Evolutionary conservation across 352 stramenopile genomes (phyloP).

Genomic region (Paralagenidium karlingii): DNA sequence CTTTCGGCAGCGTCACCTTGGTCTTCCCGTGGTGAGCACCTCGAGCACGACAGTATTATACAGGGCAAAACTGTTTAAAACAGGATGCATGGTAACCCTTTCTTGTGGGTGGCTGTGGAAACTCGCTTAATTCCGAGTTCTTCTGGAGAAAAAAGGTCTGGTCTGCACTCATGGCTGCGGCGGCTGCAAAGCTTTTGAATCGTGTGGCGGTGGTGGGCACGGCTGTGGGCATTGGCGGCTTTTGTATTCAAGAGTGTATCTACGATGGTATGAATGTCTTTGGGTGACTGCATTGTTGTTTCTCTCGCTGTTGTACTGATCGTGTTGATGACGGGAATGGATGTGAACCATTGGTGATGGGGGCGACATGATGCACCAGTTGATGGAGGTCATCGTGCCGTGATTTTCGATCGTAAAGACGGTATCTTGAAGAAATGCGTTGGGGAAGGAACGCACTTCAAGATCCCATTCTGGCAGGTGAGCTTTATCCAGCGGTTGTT

Average conservation of each 20-base stretch:
- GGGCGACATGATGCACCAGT: conserved; percentile 83
- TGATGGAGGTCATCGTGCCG: conserved; percentile 95
- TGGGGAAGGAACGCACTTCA: conserved; percentile 98
- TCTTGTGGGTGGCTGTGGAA: too few species aligned
- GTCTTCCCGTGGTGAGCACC: too few species aligned
- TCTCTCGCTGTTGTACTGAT: not conserved
- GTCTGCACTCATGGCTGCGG: too few species aligned
- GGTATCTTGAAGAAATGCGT: conserved; percentile 94
- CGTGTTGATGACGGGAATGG: conserved; percentile 2
- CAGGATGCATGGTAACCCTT: too few species aligned
- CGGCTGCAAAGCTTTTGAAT: too few species aligned
- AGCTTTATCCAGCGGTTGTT: too few species aligned
- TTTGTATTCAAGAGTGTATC: conserved; percentile 65
- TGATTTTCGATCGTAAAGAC: conserved; percentile 98
- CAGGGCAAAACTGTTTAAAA: too few species aligned
- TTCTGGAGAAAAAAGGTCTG: too few species aligned
- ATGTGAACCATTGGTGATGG: too few species aligned
- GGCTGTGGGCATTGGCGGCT: conserved; percentile 50
- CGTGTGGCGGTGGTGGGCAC: conserved; percentile 37
- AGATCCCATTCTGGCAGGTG: conserved; percentile 96
- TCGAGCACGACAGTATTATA: too few species aligned
- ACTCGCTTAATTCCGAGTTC: too few species aligned
- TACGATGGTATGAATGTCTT: conserved; percentile 80
- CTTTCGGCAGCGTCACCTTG: too few species aligned
- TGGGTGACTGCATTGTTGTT: conserved; percentile 1